A percentile compares a stretch with the other conserved stretches of the same genome.
These are phyloP conservation scores for Oehlia diaphana DNA, from an alignment of 192 early-diverging fungal genomes.

Conservation along the genomic window DNA sequence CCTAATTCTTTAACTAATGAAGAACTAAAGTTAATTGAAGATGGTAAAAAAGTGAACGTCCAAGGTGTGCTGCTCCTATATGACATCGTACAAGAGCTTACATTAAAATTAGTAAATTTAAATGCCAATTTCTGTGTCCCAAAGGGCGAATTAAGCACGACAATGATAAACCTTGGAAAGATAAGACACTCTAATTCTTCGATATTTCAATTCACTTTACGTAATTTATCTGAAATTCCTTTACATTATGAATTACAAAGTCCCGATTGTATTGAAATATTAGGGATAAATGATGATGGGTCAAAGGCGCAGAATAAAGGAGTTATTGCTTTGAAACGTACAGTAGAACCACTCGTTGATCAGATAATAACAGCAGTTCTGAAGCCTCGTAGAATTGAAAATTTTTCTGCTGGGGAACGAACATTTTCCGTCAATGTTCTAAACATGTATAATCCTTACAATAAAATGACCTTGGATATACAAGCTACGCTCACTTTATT, in stretches of 20 bases:
- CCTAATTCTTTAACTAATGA: conserved; percentile 43
- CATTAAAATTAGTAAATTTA: conserved; percentile 64
- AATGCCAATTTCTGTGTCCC: conserved; percentile 62
- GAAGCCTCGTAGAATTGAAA: conserved; percentile 60
- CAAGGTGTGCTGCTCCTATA: conserved; percentile 63
- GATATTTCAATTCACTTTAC: conserved; percentile 59
- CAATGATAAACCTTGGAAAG: conserved; percentile 70
- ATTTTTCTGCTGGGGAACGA: conserved; percentile 49
- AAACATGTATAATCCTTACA: conserved; percentile 70
- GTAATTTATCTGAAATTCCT: conserved; percentile 66
- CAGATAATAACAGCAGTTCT: conserved; percentile 59
- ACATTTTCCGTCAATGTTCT: conserved; percentile 52
- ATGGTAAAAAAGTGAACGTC: conserved; percentile 55
- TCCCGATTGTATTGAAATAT: conserved; percentile 50
- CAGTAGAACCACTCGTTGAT: conserved; percentile 31
- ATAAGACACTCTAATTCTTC: conserved; percentile 75
- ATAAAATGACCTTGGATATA: conserved; percentile 53
- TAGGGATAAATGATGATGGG: conserved; percentile 8
- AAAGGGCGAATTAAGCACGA: conserved; percentile 49
- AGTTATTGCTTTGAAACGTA: conserved; percentile 30
- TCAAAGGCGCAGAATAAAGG: background rate
- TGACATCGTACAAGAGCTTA: conserved; percentile 48
- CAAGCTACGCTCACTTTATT: conserved; percentile 63
- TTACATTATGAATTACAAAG: conserved; percentile 57
- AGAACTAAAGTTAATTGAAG: conserved; percentile 38